Base-by-base conservation (phyloP, 164 flowering plant species). In the Vitis rotundifolia region DNA sequence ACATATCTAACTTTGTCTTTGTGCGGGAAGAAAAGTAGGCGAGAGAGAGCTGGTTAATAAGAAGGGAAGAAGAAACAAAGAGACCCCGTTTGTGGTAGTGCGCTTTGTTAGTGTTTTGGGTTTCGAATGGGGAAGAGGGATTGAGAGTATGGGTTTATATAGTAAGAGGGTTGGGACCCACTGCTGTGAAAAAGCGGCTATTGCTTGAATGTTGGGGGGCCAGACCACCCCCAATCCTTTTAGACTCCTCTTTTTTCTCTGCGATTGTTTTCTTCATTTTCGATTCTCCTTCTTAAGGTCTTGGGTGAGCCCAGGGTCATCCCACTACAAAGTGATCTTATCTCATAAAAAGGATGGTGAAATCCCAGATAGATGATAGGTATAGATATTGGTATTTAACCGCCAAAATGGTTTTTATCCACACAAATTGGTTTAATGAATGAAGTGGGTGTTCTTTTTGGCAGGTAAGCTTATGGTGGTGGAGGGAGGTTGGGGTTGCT, bases 1-100 rank as follows among this genome's bases (percentile, higher is more conserved):
- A 88, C 95, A 92, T 92, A 64, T 65, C 54, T 37, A 66, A 8
- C 58, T 53, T 31, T 16, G 61, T 37, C 58, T 53, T 31, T 16
- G 61, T 37, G 31, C 3, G 64, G 7, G 16, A 2, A 8, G 15
- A 3, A 53, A 29, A 51, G 48, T 51, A 31, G 53, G 26, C 8
- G 50, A 53, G 59, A 19, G 28, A 53, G 26, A 22, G 26, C 26
- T 22, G 55, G 28, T 28, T 18, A 28, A 10, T 12, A 16, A 55
- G 58, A 44, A 60, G 47, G 2, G 44, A n/a, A 55, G 44, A 37
- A 3, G 22, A 14, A 3, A 47, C 1, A 31, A 47, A 16, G 29
- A 37, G 15, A 1, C 11, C 5, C 18, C 1, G 54, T 7, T n/a
- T 18, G 29, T 63, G 65, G 67, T 14, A 49, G 73, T 59, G 61